These are phyloP conservation scores for Neurospora sp. DNA, from an alignment of 495 filamentous ascomycete species.

Conservation along the genomic window DNA sequence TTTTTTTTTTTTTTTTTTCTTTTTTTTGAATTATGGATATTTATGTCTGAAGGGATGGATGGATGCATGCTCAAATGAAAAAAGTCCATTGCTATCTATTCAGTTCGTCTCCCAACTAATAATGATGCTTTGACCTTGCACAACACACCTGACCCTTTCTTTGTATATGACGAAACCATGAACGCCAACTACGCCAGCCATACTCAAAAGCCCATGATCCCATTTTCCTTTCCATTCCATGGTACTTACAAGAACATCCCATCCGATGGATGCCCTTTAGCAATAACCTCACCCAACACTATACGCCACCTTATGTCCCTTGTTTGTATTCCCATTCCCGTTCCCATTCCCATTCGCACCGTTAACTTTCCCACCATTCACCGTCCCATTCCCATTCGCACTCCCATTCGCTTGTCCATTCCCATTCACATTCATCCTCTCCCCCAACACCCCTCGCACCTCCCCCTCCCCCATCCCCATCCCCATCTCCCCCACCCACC, in stretches of 20 bases:
- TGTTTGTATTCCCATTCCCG: background rate
- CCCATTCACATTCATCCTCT: background rate
- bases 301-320: background rate
- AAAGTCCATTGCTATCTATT: background rate
- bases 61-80: background rate
- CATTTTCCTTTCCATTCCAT: no score
- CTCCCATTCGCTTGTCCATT: background rate
- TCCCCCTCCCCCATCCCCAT: background rate
- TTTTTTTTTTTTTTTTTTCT: background rate
- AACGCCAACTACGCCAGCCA: background rate
- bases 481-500: slow-evolving; percentile 8
- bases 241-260: background rate
- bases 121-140: background rate
- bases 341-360: background rate
- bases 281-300: background rate
- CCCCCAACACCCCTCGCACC: background rate
- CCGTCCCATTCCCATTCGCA: background rate
- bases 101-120: background rate
- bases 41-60: background rate
- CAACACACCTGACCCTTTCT: background rate
- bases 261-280: background rate
- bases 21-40: no score
- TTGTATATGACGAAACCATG: background rate
- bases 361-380: no score
- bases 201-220: background rate